Percentiles rank a stretch among this genome's conserved stretches.
Conservation (phyloP, 73 alveolate species). For the Symbiodinium natans region DNA sequence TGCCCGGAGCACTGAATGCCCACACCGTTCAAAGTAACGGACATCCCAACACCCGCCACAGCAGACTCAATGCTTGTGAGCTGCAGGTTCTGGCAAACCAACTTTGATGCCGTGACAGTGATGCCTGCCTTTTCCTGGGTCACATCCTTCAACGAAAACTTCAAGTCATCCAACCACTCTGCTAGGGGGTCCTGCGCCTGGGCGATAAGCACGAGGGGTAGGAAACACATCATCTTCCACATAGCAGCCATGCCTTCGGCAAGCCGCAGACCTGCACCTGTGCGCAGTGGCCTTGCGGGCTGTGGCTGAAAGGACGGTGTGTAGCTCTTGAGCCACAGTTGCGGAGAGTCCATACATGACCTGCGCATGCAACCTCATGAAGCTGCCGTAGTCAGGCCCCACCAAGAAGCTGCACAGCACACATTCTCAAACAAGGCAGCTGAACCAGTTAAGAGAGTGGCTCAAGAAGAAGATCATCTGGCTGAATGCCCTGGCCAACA, state of each 20-base stretch:
- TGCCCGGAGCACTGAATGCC: constrained; percentile 71
- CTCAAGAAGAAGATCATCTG: constrained; percentile 85
- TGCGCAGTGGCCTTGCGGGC: not conserved
- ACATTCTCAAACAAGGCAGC: not conserved
- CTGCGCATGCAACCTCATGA: too few species aligned
- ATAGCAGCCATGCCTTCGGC: constrained; percentile 7
- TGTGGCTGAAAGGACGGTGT: not conserved
- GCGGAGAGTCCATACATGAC: too few species aligned
- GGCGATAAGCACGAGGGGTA: not conserved
- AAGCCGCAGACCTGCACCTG: not conserved
- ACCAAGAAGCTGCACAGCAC: too few species aligned
- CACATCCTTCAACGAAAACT: constrained; percentile 46
- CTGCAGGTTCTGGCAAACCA: constrained; percentile 79
- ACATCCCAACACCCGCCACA: constrained; percentile 23
- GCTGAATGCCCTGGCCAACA: constrained; percentile 72
- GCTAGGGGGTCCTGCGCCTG: constrained; percentile 63
- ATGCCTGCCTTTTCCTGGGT: constrained; percentile 43
- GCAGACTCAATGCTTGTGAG: not conserved
- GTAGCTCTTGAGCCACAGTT: not conserved
- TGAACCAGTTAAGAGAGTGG: constrained; percentile 49
- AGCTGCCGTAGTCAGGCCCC: too few species aligned
- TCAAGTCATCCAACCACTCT: constrained; percentile 72
- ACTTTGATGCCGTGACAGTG: constrained; percentile 45
- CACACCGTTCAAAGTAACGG: constrained; percentile 58
- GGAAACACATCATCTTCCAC: not conserved